phyloP scores from a whole-genome alignment of 2,329 filamentous ascomycete genomes.

The Pseudodiploospora longispora region DNA sequence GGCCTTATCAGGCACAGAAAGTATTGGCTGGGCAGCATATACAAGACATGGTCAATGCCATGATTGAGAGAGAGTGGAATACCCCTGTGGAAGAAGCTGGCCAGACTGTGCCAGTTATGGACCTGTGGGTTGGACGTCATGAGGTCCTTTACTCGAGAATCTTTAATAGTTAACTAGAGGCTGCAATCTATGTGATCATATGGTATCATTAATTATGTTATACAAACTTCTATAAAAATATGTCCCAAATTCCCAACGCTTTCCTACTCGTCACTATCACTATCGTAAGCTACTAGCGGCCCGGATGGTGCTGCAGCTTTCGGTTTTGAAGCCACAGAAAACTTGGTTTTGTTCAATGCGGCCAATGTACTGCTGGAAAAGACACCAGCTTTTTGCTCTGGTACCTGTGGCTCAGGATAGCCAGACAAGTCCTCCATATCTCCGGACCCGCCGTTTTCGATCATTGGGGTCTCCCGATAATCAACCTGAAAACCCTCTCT shows the following conservation, averaged over 20 bases:
- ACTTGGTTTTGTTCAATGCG: constrained; percentile 56
- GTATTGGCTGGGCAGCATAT: constrained; percentile 56
- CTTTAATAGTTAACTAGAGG: constrained; percentile 61
- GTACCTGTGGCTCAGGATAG: constrained; percentile 29
- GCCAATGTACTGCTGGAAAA: constrained; percentile 76
- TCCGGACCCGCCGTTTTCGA: constrained; percentile 46
- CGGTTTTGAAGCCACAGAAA: constrained; percentile 45
- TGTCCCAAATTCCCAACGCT: constrained; percentile 10
- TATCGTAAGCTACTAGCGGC: constrained; percentile 81
- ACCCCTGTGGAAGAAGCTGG: constrained; percentile 57
- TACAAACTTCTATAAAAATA: constrained; percentile 9
- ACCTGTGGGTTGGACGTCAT: constrained; percentile 76
- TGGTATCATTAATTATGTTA: constrained; percentile 24
- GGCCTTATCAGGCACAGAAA: constrained; percentile 71
- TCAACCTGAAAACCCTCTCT: constrained; percentile 55
- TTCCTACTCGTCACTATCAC: constrained; percentile 67
- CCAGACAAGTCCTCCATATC: constrained; percentile 21
- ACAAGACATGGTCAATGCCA: constrained; percentile 46
- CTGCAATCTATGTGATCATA: constrained; percentile 4
- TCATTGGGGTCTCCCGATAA: constrained; percentile 50
- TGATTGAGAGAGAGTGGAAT: constrained; percentile 53
- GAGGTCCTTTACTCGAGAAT: constrained; percentile 79
- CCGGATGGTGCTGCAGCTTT: constrained; percentile 49
- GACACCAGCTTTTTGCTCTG: constrained; percentile 50
- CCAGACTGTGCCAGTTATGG: constrained; percentile 68